Conservation (phyloP, 768 basidiomycete species). For the Kwoniella europaea region DNA sequence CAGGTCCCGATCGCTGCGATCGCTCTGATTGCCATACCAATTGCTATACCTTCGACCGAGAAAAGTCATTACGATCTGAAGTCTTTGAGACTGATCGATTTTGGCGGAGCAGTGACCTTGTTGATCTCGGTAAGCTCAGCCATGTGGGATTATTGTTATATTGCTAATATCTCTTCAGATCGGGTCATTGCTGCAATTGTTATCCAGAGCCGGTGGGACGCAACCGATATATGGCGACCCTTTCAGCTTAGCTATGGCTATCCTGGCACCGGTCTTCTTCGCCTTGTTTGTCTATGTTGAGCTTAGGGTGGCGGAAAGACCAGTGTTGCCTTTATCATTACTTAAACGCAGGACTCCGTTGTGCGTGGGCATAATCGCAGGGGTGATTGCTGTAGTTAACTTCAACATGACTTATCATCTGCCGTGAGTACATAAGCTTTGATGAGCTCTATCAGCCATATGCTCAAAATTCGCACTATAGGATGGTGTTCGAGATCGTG, state of each 20-base stretch:
- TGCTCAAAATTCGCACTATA: not conserved
- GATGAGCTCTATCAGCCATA: not conserved
- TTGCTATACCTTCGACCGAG: slow-evolving; percentile 1
- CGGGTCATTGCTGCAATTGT: slow-evolving; percentile 23
- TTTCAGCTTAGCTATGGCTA: slow-evolving; percentile 9
- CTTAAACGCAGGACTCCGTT: slow-evolving; percentile 16
- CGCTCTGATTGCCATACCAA: slow-evolving; percentile 6
- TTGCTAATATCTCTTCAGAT: slow-evolving; percentile 1
- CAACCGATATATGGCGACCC: slow-evolving; percentile 12
- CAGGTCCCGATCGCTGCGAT: slow-evolving; percentile 25
- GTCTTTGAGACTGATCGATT: slow-evolving; percentile 17
- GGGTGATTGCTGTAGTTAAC: slow-evolving; percentile 26
- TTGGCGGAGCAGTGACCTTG: slow-evolving; percentile 24
- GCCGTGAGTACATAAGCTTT: slow-evolving; percentile 7
- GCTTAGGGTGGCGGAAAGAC: slow-evolving; percentile 24
- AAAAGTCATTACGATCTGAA: not conserved
- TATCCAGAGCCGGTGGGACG: slow-evolving; percentile 1
- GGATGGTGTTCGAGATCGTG: slow-evolving; percentile 30
- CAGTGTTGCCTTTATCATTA: slow-evolving; percentile 22
- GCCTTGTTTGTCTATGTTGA: slow-evolving; percentile 25
- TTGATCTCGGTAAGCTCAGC: slow-evolving; percentile 21
- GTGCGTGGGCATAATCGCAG: slow-evolving; percentile 29
- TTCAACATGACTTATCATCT: slow-evolving; percentile 36
- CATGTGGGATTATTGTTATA: too few relatives aligned
- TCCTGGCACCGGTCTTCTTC: slow-evolving; percentile 15